phyloP scores from a whole-genome alignment of 108 stramenopile species.

The Skeletonema grethae region DNA sequence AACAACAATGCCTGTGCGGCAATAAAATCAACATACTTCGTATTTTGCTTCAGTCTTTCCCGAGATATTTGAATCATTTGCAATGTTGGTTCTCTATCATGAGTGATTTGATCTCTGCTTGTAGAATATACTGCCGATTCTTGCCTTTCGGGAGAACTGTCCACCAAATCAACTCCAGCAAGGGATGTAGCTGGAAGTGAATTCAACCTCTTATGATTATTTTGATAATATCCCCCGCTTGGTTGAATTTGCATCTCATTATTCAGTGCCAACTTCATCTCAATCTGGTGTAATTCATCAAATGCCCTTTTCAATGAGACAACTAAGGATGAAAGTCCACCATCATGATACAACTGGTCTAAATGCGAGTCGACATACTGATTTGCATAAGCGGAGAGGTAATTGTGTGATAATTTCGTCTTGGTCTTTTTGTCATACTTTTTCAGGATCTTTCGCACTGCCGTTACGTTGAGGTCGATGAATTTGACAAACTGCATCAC shows the following conservation, averaged over 20 bases:
- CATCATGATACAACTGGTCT: slow-evolving; percentile 47
- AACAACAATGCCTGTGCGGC: slow-evolving; percentile 24
- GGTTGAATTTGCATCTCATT: neutral
- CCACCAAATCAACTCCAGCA: neutral
- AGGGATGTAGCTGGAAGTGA: neutral
- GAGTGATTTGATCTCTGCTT: neutral
- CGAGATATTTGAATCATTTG: slow-evolving; percentile 12
- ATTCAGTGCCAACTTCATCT: neutral
- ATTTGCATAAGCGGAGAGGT: neutral
- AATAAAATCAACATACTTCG: slow-evolving; percentile 18
- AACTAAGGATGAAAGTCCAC: slow-evolving; percentile 47
- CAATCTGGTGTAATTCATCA: slow-evolving; percentile 1
- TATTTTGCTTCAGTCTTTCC: slow-evolving; percentile 14
- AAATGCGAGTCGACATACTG: slow-evolving; percentile 31
- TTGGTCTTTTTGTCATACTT: slow-evolving; percentile 60
- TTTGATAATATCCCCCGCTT: neutral
- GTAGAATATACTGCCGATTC: neutral
- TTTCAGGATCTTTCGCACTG: slow-evolving; percentile 69
- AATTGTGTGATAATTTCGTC: slow-evolving; percentile 1
- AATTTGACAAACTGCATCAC: slow-evolving; percentile 54
- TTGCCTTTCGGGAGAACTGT: no score
- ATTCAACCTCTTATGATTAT: neutral
- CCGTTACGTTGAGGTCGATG: slow-evolving; percentile 62
- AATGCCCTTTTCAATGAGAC: slow-evolving; percentile 19
- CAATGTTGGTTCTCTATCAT: neutral